Evolutionary conservation across 1,284 basidiomycete genomes (phyloP).

Genomic region (Moesziomyces sp.): DNA sequence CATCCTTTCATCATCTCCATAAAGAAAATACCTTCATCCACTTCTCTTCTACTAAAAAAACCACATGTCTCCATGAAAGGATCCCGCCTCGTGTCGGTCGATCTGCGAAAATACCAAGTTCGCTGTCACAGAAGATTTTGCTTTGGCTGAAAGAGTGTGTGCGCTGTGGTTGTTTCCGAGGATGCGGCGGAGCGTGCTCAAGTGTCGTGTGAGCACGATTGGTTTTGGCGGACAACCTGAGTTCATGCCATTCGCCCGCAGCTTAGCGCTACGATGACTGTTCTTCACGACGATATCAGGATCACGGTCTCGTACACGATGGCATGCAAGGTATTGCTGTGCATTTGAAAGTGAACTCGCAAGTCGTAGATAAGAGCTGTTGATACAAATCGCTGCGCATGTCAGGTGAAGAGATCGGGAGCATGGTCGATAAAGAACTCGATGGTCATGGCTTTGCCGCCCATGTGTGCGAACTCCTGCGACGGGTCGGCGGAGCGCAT

Average conservation of each 20-base stretch:
- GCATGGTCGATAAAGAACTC: constrained; percentile 54
- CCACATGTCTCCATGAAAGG: neutral
- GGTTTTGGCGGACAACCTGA: too few relatives aligned
- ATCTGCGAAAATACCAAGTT: constrained; percentile 1
- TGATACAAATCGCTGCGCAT: neutral
- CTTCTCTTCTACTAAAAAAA: neutral
- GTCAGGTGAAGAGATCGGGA: constrained; percentile 27
- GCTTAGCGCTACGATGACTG: too few relatives aligned
- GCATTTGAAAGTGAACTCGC: too few relatives aligned
- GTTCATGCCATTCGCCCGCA: too few relatives aligned
- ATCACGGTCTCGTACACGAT: too few relatives aligned
- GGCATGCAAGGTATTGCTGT: too few relatives aligned
- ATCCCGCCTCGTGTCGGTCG: neutral
- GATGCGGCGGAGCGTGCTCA: too few relatives aligned
- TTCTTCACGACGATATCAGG: too few relatives aligned
- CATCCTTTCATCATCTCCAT: neutral
- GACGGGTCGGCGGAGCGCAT: constrained; percentile 87
- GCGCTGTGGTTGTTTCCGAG: too few relatives aligned
- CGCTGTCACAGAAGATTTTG: neutral
- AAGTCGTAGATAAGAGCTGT: neutral
- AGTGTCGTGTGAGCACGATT: too few relatives aligned
- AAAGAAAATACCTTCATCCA: neutral
- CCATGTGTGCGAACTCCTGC: constrained; percentile 95
- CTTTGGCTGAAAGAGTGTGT: too few relatives aligned
- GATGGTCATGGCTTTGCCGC: constrained; percentile 85